phyloP scores from a whole-genome alignment of 192 early-diverging fungal genomes.

The Pecoramyces ruminantium region DNA sequence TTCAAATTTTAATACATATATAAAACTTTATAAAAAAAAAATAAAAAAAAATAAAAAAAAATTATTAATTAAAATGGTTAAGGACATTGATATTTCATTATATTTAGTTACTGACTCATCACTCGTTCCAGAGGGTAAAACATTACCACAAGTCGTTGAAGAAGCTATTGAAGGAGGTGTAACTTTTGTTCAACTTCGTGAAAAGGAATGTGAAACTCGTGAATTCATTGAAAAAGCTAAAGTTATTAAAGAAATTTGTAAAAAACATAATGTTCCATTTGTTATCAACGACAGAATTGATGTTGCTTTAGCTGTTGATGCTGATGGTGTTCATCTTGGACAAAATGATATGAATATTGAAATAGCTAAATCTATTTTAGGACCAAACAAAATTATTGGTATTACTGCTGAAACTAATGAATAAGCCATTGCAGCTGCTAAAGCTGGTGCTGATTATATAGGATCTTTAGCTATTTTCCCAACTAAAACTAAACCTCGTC shows the following conservation, averaged over 20 bases:
- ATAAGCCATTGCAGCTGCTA: constrained; percentile 42
- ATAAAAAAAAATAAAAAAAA: too few species aligned
- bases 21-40: too few species aligned
- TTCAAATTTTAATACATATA: too few species aligned
- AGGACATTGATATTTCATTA: constrained; percentile 37
- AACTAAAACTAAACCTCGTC: neutral
- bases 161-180: constrained; percentile 57
- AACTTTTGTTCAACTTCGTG: constrained; percentile 70
- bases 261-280: constrained; percentile 40
- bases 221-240: constrained; percentile 44
- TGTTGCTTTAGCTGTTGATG: constrained; percentile 64
- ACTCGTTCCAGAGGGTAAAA: constrained; percentile 34
- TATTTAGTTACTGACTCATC: constrained; percentile 71
- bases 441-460: constrained; percentile 59
- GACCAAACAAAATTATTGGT: constrained; percentile 61
- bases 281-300: constrained; percentile 79
- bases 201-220: constrained; percentile 52
- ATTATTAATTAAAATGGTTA: neutral
- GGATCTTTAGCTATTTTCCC: constrained; percentile 26
- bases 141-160: constrained; percentile 34
- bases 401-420: constrained; percentile 47
- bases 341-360: constrained; percentile 66
- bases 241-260: constrained; percentile 30
- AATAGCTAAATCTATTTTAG: constrained; percentile 48
- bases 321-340: constrained; percentile 76